phyloP scores from a whole-genome alignment of 2,329 filamentous ascomycete genomes.

The Fusarium sp. region DNA sequence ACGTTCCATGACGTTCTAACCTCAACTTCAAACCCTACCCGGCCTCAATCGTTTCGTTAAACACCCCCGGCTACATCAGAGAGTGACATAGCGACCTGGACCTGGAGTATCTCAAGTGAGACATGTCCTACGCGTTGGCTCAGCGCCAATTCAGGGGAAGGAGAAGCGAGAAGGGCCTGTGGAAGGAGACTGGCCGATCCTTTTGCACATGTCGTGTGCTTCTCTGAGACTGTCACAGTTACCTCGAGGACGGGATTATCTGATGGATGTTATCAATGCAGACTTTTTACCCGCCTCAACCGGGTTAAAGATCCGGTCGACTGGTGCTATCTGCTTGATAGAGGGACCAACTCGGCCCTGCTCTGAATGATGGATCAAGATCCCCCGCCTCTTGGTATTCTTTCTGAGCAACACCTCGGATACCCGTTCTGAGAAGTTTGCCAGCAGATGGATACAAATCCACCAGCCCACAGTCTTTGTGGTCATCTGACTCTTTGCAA shows the following conservation, averaged over 20 bases:
- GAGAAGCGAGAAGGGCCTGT: slow-evolving; percentile 10
- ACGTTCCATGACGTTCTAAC: slow-evolving; percentile 26
- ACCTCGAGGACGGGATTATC: not conserved
- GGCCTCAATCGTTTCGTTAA: not conserved
- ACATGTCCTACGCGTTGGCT: slow-evolving; percentile 15
- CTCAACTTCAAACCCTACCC: slow-evolving; percentile 22
- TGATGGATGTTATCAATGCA: slow-evolving; percentile 4
- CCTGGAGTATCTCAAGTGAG: slow-evolving; percentile 18
- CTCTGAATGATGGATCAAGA: slow-evolving; percentile 7
- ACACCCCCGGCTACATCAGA: slow-evolving; percentile 3
- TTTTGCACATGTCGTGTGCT: slow-evolving; percentile 32
- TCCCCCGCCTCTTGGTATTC: slow-evolving; percentile 3
- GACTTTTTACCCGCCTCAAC: slow-evolving; percentile 6
- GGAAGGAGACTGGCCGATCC: slow-evolving; percentile 16
- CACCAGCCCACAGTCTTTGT: slow-evolving; percentile 10
- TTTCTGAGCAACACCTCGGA: not conserved
- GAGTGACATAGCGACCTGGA: slow-evolving; percentile 6
- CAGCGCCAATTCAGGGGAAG: slow-evolving; percentile 33
- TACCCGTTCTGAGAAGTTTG: not conserved
- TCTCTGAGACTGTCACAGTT: not conserved
- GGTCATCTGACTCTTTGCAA: slow-evolving; percentile 28
- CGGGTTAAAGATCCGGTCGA: slow-evolving; percentile 9
- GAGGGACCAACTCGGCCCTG: not conserved
- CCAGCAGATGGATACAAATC: slow-evolving; percentile 29
- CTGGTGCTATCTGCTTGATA: not conserved